These are phyloP conservation scores for Chaetomium tenue DNA, from an alignment of 495 filamentous ascomycete genomes.

Conservation along the genomic window DNA sequence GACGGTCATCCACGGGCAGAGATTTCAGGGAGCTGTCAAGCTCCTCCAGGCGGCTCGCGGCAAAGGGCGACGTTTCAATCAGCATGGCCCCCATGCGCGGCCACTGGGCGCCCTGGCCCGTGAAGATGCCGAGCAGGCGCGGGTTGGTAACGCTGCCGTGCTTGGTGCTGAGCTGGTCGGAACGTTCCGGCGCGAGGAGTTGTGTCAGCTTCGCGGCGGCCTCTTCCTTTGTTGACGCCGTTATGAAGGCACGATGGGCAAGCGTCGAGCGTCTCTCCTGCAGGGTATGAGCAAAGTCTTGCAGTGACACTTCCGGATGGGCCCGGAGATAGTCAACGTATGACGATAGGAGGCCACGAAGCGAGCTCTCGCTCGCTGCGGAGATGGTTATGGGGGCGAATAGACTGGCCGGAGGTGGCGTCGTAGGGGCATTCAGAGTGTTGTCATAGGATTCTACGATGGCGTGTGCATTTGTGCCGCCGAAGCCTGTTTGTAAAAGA, in stretches of 20 bases:
- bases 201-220: neutral
- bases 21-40: neutral
- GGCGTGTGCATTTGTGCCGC: neutral
- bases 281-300: no score
- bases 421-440: neutral
- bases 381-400: neutral
- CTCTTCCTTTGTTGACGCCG: no score
- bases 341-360: no score
- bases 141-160: no score
- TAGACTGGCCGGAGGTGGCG: neutral
- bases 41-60: neutral
- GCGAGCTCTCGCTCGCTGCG: neutral
- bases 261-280: no score
- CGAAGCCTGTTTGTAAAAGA: neutral
- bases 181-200: neutral
- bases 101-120: conserved; percentile 40
- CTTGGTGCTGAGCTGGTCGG: neutral
- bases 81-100: conserved; percentile 45
- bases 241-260: no score
- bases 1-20: neutral
- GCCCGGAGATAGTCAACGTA: no score
- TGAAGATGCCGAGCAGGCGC: conserved; percentile 31
- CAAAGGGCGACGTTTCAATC: neutral
- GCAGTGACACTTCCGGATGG: no score
- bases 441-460: neutral